These are phyloP conservation scores for Corchorus olitorius DNA, from an alignment of 345 rosid genomes.

Conservation along the genomic window DNA sequence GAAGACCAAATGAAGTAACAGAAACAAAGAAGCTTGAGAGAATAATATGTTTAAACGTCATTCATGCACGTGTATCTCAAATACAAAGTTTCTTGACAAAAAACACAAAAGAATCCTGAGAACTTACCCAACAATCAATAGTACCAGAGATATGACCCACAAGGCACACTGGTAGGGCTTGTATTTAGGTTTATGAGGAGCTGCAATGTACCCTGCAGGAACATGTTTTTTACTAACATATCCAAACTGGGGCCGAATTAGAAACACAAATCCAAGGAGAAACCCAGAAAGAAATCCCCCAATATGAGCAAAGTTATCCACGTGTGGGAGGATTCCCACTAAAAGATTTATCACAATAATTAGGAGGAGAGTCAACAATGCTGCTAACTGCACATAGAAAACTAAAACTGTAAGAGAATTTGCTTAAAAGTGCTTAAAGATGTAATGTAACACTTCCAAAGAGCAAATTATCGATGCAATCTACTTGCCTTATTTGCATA, in stretches of 20 bases:
- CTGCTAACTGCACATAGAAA: conserved; percentile 66
- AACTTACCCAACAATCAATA: conserved; percentile 66
- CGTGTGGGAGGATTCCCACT: conserved; percentile 86
- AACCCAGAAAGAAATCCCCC: conserved; percentile 94
- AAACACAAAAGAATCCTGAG: background rate
- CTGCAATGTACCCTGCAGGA: conserved; percentile 45
- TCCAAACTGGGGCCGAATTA: conserved; percentile 89
- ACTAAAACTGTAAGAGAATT: conserved; percentile 28
- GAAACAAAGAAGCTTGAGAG: background rate
- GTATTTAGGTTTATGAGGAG: conserved; percentile 61
- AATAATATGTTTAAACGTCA: too few species aligned
- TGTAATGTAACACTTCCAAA: background rate
- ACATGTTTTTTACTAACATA: conserved; percentile 60
- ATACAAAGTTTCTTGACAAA: background rate
- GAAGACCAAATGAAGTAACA: background rate
- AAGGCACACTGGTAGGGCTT: conserved; percentile 75
- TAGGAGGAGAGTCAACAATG: conserved; percentile 79
- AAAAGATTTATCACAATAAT: conserved; percentile 73
- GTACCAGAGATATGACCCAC: conserved; percentile 49
- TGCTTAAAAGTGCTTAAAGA: background rate
- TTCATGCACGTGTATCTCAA: background rate
- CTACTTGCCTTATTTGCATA: conserved; percentile 77
- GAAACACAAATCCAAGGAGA: conserved; percentile 88
- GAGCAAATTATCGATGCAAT: background rate
- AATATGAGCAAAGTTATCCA: conserved; percentile 97